A percentile compares a stretch with the other conserved stretches of the same genome.
phyloP scores from a whole-genome alignment of 148 eudicot species.

The Talinum fruticosum region DNA sequence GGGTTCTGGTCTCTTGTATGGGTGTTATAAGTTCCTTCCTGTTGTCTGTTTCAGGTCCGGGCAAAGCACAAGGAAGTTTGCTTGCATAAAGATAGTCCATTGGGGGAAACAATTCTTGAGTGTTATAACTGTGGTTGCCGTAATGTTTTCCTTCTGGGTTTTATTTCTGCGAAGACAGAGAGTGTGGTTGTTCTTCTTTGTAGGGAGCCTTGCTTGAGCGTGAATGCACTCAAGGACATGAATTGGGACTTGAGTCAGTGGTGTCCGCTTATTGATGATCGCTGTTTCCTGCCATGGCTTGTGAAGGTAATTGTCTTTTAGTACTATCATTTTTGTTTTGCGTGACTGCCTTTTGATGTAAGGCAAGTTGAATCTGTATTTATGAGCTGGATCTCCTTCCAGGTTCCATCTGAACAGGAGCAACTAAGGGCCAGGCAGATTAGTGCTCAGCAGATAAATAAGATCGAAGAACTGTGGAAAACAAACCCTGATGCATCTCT shows the following conservation, averaged over 20 bases:
- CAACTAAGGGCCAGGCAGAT: slow-evolving; percentile 98
- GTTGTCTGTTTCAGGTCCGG: slow-evolving; percentile 55
- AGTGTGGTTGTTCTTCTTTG: slow-evolving; percentile 96
- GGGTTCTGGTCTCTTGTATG: neutral
- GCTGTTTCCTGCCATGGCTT: slow-evolving; percentile 96
- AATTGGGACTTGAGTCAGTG: slow-evolving; percentile 99
- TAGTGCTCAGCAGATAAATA: slow-evolving; percentile 96
- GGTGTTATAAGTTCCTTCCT: neutral
- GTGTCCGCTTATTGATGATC: slow-evolving; percentile 98
- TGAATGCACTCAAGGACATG: slow-evolving; percentile 95
- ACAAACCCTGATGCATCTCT: slow-evolving; percentile 93
- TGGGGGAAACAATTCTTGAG: slow-evolving; percentile 96
- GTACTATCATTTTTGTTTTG: neutral
- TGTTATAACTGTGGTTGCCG: slow-evolving; percentile 99
- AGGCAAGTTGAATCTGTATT: neutral
- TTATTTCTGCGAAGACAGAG: slow-evolving; percentile 95
- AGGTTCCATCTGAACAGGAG: slow-evolving; percentile 99
- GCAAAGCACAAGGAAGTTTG: slow-evolving; percentile 99
- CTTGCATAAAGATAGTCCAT: slow-evolving; percentile 95
- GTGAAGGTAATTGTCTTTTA: slow-evolving; percentile 64
- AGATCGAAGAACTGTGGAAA: slow-evolving; percentile 98
- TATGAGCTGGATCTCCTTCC: slow-evolving; percentile 20
- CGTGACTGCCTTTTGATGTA: neutral
- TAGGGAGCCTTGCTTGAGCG: slow-evolving; percentile 90
- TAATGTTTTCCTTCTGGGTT: slow-evolving; percentile 93